A percentile compares a stretch with the other conserved stretches of the same genome.
phyloP scores from a whole-genome alignment of 768 basidiomycete genomes.

The Exsudoporus frostii region DNA sequence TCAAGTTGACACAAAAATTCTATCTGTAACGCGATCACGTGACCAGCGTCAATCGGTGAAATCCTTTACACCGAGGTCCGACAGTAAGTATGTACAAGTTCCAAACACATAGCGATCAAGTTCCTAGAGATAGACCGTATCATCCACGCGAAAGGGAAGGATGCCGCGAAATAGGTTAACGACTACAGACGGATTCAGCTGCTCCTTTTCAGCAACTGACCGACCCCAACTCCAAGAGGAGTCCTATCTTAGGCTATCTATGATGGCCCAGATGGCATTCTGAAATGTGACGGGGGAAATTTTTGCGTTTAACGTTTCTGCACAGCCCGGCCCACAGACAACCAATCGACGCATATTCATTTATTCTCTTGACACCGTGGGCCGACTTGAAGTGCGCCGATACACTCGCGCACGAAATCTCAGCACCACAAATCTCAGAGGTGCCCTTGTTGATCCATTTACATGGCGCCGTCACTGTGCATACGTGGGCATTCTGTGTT shows the following conservation, averaged over 20 bases:
- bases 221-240: background rate
- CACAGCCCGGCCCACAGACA: background rate
- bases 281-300: background rate
- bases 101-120: background rate
- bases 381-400: background rate
- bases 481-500: background rate
- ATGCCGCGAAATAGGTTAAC: no score
- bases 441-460: background rate
- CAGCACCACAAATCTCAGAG: background rate
- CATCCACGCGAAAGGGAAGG: background rate
- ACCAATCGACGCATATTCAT: accelerated
- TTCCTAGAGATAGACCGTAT: background rate
- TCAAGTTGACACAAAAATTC: slow-evolving; percentile 2
- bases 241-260: background rate
- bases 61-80: no score
- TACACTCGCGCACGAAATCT: background rate
- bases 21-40: slow-evolving; percentile 15
- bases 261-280: slow-evolving; percentile 2
- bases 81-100: no score
- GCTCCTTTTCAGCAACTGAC: background rate
- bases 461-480: background rate
- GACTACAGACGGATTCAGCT: background rate
- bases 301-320: background rate
- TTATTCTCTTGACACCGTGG: background rate
- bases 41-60: background rate